These are phyloP conservation scores for Glutinoglossum americanum DNA, from an alignment of 495 filamentous ascomycete species.

Conservation along the genomic window DNA sequence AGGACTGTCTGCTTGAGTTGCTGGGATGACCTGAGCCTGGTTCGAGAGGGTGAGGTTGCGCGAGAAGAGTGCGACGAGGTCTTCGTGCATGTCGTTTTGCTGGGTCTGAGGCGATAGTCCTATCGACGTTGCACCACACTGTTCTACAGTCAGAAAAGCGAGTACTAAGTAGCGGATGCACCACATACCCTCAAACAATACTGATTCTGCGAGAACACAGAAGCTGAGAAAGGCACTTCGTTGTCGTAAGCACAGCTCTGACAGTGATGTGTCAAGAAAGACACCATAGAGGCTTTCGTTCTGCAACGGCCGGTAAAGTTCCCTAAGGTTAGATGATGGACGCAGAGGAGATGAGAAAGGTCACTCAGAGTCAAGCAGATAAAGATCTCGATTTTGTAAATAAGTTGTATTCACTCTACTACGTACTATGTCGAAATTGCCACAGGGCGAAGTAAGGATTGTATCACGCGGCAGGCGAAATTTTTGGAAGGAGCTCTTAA, in stretches of 20 bases:
- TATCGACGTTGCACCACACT: neutral
- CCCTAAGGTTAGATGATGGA: neutral
- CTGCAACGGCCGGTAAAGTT: neutral
- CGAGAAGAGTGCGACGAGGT: slow-evolving; percentile 44
- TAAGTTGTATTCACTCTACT: neutral
- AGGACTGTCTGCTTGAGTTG: slow-evolving; percentile 11
- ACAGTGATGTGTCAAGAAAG: slow-evolving; percentile 1
- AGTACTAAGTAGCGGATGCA: neutral
- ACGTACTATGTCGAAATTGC: neutral
- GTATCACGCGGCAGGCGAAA: neutral
- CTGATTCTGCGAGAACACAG: neutral
- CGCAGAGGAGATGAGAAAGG: neutral
- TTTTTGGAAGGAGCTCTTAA: neutral
- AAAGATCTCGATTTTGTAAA: neutral
- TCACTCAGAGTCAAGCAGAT: neutral
- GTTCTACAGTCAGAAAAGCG: neutral
- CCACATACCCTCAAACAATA: neutral
- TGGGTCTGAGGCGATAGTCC: neutral
- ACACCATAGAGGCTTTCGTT: neutral
- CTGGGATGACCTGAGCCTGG: slow-evolving; percentile 3
- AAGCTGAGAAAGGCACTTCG: neutral
- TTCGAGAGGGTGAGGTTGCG: slow-evolving; percentile 37
- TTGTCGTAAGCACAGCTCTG: slow-evolving; percentile 1
- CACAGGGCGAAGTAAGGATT: neutral
- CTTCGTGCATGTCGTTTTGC: slow-evolving; percentile 26